Evolutionary conservation across 768 basidiomycete genomes (phyloP), one percentile per base, ranked within the genome.

Genomic region (Suillus discolor): DNA sequence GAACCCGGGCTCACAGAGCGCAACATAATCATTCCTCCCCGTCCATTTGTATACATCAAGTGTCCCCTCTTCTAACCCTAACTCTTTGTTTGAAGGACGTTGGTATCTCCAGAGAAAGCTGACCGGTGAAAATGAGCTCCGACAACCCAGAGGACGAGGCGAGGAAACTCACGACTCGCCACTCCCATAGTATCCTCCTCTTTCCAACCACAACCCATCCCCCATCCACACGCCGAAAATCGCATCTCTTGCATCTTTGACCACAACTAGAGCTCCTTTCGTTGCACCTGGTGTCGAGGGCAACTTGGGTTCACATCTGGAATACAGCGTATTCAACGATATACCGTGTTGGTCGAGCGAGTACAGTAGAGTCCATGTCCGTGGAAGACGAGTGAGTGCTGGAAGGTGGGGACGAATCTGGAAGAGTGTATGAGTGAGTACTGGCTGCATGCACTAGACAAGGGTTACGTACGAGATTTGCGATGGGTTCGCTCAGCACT

Each of bases 271-370:
- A 53, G 86, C 86, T 2, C 84, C 82, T 42, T 79, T 79, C 39
- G 73, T 77, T 4, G 71, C 68, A 15, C 70, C 68, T 5, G 73
- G 72, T 3, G 69, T 66, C 8, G 71, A 66, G 1, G 76, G 76
- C 23, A 73, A 41, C 28, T 78, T 76, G 6, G 75, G 70, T 61
- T 85, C 86, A 62, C 89, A 92, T 1, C 84, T 84, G 3, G 83
- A 71, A 75, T 97, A 98, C 6, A 98, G 84, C 1, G 97, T 97
- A 54, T 90, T 88, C 16, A 98, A 82, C 15, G 94, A 96, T 54
- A 96, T 95, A 0, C 97, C 97, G 70, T 99, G 92, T 71, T 97
- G 96, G 72, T 99, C 97, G 20, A 97, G 83, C 18, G 94, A 96
- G 79, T 96, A 96, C 6, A 95, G 78, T 0, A 96, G 84, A 0